A percentile compares a stretch with the other conserved stretches of the same genome.
phyloP scores from a whole-genome alignment of 2,329 filamentous ascomycete species.

The Fusarium floridanum region DNA sequence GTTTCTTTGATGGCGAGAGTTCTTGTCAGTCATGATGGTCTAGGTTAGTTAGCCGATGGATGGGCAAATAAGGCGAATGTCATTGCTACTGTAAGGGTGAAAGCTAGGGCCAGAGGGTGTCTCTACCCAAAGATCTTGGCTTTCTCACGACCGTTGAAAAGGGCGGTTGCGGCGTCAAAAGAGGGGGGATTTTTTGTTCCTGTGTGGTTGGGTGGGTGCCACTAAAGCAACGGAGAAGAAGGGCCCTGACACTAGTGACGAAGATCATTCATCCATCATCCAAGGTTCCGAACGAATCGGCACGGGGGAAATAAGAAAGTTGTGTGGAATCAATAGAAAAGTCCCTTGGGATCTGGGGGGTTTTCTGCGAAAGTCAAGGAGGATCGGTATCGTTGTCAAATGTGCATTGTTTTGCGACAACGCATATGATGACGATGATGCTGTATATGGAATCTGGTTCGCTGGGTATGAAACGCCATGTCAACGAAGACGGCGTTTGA shows the following conservation, averaged over 20 bases:
- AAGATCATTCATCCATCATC: not conserved
- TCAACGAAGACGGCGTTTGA: slow-evolving; percentile 7
- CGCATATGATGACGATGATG: slow-evolving; percentile 11
- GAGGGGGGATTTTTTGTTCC: not conserved
- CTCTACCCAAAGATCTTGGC: slow-evolving; percentile 8
- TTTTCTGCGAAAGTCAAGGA: not conserved
- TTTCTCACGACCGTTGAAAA: slow-evolving; percentile 4
- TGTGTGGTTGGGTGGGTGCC: slow-evolving; percentile 9
- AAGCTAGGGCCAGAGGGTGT: slow-evolving; percentile 15
- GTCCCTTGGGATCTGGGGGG: slow-evolving; percentile 16
- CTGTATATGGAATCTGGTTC: not conserved
- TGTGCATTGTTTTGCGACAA: slow-evolving; percentile 1
- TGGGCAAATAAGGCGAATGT: not conserved
- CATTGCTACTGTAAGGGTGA: not conserved
- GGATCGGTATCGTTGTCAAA: slow-evolving; percentile 10
- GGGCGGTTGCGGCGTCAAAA: slow-evolving; percentile 30
- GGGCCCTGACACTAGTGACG: not conserved
- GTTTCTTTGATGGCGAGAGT: not conserved
- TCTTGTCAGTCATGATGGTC: not conserved
- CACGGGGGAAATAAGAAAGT: not conserved
- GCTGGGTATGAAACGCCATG: slow-evolving; percentile 9
- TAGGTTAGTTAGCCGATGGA: not conserved
- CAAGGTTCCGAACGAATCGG: not conserved
- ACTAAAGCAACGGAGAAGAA: slow-evolving; percentile 2
- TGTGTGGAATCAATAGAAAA: slow-evolving; percentile 1